These are phyloP conservation scores for Cladosporium colombiae DNA, from an alignment of 2,329 filamentous ascomycete species.

Conservation along the genomic window DNA sequence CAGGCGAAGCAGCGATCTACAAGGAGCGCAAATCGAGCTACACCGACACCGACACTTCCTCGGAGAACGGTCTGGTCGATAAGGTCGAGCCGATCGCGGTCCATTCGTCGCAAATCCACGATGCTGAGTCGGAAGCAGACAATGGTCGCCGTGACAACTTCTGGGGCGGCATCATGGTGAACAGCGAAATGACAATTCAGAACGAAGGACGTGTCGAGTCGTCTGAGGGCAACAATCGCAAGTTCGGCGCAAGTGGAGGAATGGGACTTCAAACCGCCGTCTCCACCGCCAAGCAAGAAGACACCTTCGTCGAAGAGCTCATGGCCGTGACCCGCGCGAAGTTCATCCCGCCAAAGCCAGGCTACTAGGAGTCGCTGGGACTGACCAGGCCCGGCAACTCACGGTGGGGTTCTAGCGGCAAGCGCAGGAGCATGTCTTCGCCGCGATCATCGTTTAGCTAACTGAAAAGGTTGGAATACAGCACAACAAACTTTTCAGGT, in stretches of 20 bases:
- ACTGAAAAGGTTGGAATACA: constrained; percentile 5
- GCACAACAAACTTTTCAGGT: neutral
- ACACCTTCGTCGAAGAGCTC: constrained; percentile 44
- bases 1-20: constrained; percentile 1
- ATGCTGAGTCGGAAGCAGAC: constrained; percentile 3
- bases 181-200: constrained; percentile 39
- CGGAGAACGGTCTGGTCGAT: constrained; percentile 15
- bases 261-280: constrained; percentile 33
- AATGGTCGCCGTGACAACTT: constrained; percentile 26
- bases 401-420: constrained; percentile 11
- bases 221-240: constrained; percentile 24
- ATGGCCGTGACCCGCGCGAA: constrained; percentile 34
- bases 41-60: constrained; percentile 18
- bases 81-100: constrained; percentile 12
- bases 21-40: constrained; percentile 19
- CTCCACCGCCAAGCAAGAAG: constrained; percentile 41
- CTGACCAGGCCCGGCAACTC: constrained; percentile 1
- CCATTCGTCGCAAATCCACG: neutral
- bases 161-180: constrained; percentile 40
- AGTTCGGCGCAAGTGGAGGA: constrained; percentile 26
- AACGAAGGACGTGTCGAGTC: constrained; percentile 33
- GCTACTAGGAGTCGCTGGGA: constrained; percentile 17
- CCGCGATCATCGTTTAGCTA: neutral
- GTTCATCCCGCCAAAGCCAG: constrained; percentile 28
- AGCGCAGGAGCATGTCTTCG: constrained; percentile 4